These are phyloP conservation scores for Fagopyrum tataricum DNA, from an alignment of 148 eudicot genomes.

Conservation along the genomic window DNA sequence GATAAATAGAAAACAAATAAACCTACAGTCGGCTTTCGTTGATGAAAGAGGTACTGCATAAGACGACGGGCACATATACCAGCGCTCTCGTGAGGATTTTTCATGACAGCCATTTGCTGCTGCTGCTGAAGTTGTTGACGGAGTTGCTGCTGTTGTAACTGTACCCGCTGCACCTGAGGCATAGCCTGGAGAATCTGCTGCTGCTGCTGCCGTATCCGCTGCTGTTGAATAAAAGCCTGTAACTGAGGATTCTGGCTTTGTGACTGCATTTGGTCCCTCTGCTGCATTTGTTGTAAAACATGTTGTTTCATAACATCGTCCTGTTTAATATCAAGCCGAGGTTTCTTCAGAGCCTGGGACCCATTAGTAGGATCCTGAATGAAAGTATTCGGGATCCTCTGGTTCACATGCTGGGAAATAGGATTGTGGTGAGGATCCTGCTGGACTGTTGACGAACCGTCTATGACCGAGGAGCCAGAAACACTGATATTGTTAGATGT, in stretches of 20 bases:
- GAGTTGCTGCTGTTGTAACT: constrained; percentile 57
- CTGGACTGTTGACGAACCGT: constrained; percentile 55
- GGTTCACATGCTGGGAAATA: constrained; percentile 41
- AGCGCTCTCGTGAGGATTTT: constrained; percentile 58
- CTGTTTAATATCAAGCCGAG: constrained; percentile 73
- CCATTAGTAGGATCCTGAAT: constrained; percentile 49
- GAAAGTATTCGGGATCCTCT: constrained; percentile 41
- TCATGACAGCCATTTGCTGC: constrained; percentile 57
- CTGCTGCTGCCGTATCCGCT: constrained; percentile 58
- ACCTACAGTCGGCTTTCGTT: constrained; percentile 77
- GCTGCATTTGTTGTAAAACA: constrained; percentile 60
- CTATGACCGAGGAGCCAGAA: constrained; percentile 74
- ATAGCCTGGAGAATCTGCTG: constrained; percentile 64
- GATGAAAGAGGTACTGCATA: constrained; percentile 93
- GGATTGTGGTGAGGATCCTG: constrained; percentile 62
- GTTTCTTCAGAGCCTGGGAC: constrained; percentile 77
- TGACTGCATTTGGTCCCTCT: constrained; percentile 66
- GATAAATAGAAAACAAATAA: not conserved
- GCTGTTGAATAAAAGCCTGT: constrained; percentile 78
- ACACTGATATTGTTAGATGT: constrained; percentile 78
- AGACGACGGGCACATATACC: constrained; percentile 83
- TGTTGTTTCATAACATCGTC: constrained; percentile 78
- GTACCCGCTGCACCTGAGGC: constrained; percentile 62
- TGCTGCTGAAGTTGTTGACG: constrained; percentile 64
- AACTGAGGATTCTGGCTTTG: constrained; percentile 67